phyloP scores from a whole-genome alignment of 345 rosid genomes.

The Gossypium ekmanianum region DNA sequence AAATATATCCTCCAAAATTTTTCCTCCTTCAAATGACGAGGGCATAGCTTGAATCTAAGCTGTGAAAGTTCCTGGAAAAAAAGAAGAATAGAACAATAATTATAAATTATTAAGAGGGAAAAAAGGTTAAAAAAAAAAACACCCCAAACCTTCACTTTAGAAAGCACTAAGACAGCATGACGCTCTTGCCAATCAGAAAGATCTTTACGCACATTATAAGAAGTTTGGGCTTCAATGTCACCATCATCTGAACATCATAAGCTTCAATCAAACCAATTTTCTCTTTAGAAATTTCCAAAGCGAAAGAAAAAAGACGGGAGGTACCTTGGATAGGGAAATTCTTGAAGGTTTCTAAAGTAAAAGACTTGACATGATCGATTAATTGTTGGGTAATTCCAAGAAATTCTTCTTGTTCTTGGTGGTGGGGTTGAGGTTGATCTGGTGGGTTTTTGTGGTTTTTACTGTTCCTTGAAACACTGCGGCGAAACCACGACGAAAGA shows the following conservation, averaged over 20 bases:
- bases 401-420: slow-evolving; percentile 29
- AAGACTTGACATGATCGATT: slow-evolving; percentile 55
- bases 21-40: slow-evolving; percentile 66
- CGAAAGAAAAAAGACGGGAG: background rate
- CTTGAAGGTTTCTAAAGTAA: slow-evolving; percentile 71
- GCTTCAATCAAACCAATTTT: background rate
- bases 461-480: slow-evolving; percentile 1
- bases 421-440: background rate
- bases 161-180: slow-evolving; percentile 63
- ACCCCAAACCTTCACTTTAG: slow-evolving; percentile 52
- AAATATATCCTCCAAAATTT: slow-evolving; percentile 87
- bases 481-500: slow-evolving; percentile 2
- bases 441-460: background rate
- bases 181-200: slow-evolving; percentile 83
- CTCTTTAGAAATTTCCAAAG: background rate
- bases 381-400: slow-evolving; percentile 63
- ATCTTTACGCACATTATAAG: slow-evolving; percentile 47
- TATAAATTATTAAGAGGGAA: background rate
- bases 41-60: slow-evolving; percentile 76
- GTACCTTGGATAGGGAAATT: slow-evolving; percentile 60
- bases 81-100: background rate
- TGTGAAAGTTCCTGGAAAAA: slow-evolving; percentile 67
- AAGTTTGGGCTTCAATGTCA: slow-evolving; percentile 28
- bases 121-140: background rate
- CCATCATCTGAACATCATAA: slow-evolving; percentile 41